These are phyloP conservation scores for Neurospora terricola DNA, from an alignment of 495 filamentous ascomycete species.

Conservation along the genomic window DNA sequence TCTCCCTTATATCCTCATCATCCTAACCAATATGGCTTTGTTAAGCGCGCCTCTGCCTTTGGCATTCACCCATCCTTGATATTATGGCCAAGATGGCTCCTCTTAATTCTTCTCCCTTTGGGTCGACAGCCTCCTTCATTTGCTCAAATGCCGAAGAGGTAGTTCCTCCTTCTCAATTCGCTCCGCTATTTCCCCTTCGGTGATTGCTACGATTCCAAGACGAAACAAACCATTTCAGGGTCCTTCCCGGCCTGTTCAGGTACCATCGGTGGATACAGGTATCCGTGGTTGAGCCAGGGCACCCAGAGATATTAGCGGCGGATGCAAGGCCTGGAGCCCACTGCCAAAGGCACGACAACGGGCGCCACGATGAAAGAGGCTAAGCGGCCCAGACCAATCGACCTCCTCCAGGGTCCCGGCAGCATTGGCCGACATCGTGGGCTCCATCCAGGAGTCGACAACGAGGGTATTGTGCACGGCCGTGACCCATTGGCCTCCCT, in stretches of 20 bases:
- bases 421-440: constrained; percentile 3
- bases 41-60: not conserved
- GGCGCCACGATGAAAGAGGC: constrained; percentile 24
- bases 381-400: constrained; percentile 16
- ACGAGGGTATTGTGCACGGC: constrained; percentile 27
- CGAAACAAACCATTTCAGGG: constrained; percentile 14
- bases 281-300: not conserved
- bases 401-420: not conserved
- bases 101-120: constrained; percentile 3
- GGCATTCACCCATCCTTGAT: not conserved
- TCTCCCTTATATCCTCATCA: not conserved
- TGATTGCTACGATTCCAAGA: constrained; percentile 13
- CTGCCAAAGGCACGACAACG: constrained; percentile 3
- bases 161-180: constrained; percentile 18
- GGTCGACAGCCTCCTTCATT: constrained; percentile 6
- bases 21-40: not conserved
- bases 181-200: constrained; percentile 11
- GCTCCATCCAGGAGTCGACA: constrained; percentile 9
- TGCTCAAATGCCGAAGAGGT: constrained; percentile 1
- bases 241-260: constrained; percentile 1
- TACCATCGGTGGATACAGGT: not conserved
- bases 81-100: constrained; percentile 1
- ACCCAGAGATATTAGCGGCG: not conserved
- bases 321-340: not conserved
- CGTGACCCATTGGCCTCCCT: constrained; percentile 22